Conservation (phyloP, 2,329 filamentous ascomycete species). For the Scorias spongiosa region DNA sequence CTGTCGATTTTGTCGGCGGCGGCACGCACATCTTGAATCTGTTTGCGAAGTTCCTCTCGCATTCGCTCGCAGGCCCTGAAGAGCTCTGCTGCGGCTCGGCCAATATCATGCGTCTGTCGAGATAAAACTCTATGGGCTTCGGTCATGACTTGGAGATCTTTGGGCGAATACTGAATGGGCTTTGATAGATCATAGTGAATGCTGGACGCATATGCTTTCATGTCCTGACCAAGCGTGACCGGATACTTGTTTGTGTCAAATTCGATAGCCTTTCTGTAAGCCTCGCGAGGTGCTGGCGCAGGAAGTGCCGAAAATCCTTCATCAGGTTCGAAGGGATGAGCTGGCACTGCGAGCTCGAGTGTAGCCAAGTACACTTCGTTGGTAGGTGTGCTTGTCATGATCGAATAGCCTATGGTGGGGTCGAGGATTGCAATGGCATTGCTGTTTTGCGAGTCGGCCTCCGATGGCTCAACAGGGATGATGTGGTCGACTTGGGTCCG, state of each 20-base stretch:
- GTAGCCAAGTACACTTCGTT: conserved; percentile 35
- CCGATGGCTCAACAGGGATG: conserved; percentile 23
- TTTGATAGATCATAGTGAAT: conserved; percentile 49
- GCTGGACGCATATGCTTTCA: conserved; percentile 34
- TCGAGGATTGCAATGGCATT: conserved; percentile 40
- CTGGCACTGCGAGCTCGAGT: conserved; percentile 33
- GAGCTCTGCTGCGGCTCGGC: conserved; percentile 54
- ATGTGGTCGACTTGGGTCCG: conserved; percentile 34
- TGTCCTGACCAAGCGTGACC: conserved; percentile 34
- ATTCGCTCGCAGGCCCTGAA: conserved; percentile 57
- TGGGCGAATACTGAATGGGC: conserved; percentile 53
- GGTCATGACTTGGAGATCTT: conserved; percentile 56
- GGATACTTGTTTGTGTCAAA: conserved; percentile 29
- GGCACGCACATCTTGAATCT: conserved; percentile 51
- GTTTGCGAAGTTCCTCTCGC: conserved; percentile 50
- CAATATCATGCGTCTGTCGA: conserved; percentile 53
- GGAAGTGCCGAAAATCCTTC: conserved; percentile 12
- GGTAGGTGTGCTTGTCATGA: conserved; percentile 33
- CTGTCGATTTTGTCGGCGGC: conserved; percentile 51
- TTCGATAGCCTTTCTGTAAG: conserved; percentile 5
- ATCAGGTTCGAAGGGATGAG: conserved; percentile 5
- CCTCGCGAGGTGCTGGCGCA: conserved; percentile 46
- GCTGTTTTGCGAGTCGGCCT: conserved; percentile 14
- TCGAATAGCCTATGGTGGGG: conserved; percentile 41
- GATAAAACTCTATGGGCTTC: conserved; percentile 58